Percentiles rank a stretch among this genome's conserved stretches.
phyloP scores from a whole-genome alignment of 345 rosid species.

The Pistacia atlantica region DNA sequence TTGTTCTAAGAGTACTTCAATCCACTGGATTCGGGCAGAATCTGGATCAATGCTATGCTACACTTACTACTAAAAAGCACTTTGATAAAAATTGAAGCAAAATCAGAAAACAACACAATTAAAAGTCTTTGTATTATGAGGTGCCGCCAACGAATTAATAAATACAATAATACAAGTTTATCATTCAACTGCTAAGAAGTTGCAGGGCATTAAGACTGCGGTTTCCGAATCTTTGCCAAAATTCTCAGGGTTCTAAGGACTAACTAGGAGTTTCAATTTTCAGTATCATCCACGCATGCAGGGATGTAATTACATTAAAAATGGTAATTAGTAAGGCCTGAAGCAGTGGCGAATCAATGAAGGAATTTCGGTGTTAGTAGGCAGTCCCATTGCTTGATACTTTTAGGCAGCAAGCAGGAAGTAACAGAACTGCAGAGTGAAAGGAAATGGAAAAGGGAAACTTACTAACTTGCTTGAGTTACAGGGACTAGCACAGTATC shows the following conservation, averaged over 20 bases:
- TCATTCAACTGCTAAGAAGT: no score
- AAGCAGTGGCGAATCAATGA: neutral
- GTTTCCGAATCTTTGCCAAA: no score
- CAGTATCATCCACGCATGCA: no score
- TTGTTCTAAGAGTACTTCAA: no score
- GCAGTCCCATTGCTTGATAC: neutral
- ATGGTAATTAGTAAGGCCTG: neutral
- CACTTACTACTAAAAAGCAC: no score
- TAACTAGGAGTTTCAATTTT: no score
- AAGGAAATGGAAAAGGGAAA: neutral
- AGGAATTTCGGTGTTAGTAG: neutral
- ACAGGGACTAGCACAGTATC: neutral
- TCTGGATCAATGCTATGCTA: no score
- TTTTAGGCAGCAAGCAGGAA: neutral
- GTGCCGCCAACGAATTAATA: neutral
- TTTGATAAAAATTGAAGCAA: neutral
- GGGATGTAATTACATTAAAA: slow-evolving; percentile 5
- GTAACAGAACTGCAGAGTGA: neutral
- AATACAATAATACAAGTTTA: neutral
- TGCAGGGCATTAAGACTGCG: no score
- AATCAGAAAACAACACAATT: neutral
- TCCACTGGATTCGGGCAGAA: no score
- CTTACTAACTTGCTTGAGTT: neutral
- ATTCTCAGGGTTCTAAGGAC: no score
- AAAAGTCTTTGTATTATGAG: neutral